Percentiles rank a stretch among this genome's conserved stretches.
phyloP scores from a whole-genome alignment of 1,139 yeast genomes.

The Candida pseudoviswanathii region DNA sequence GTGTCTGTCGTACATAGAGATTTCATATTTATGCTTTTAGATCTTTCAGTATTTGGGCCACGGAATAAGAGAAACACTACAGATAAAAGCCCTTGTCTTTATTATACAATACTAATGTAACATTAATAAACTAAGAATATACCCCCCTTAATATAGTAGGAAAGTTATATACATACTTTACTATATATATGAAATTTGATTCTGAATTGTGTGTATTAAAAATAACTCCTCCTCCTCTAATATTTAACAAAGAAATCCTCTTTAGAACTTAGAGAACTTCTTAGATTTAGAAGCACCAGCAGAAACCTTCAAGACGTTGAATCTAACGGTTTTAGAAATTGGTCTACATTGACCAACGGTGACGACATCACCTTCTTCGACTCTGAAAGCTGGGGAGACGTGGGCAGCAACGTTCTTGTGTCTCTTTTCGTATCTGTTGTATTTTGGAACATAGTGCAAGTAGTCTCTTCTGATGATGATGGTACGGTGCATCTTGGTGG shows the following conservation, averaged over 20 bases:
- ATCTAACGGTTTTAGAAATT: slow-evolving; percentile 98
- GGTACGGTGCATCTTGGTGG: slow-evolving; percentile 99
- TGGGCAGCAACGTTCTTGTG: slow-evolving; percentile 99
- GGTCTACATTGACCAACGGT: slow-evolving; percentile 99
- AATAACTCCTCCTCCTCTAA: slow-evolving; percentile 2
- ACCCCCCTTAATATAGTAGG: slow-evolving; percentile 2
- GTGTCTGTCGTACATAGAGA: not conserved
- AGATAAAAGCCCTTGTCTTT: not conserved
- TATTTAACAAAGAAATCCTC: not conserved
- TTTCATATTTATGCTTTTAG: not conserved
- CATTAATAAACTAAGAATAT: slow-evolving; percentile 7
- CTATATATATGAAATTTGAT: not conserved
- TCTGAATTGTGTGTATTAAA: not conserved
- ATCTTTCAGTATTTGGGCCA: not conserved
- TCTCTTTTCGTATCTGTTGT: slow-evolving; percentile 99
- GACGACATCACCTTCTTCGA: slow-evolving; percentile 97
- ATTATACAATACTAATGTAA: slow-evolving; percentile 2
- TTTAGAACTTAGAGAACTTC: slow-evolving; percentile 95
- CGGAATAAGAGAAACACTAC: not conserved
- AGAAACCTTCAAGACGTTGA: slow-evolving; percentile 97
- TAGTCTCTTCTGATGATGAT: slow-evolving; percentile 99
- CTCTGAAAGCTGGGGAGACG: slow-evolving; percentile 99
- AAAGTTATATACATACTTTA: slow-evolving; percentile 12
- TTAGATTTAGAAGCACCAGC: slow-evolving; percentile 87
- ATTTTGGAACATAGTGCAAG: slow-evolving; percentile 99